Evolutionary conservation across 257 asterid species (phyloP), one percentile per base, ranked within the genome.

Genomic region (Solanum pimpinellifolium): DNA sequence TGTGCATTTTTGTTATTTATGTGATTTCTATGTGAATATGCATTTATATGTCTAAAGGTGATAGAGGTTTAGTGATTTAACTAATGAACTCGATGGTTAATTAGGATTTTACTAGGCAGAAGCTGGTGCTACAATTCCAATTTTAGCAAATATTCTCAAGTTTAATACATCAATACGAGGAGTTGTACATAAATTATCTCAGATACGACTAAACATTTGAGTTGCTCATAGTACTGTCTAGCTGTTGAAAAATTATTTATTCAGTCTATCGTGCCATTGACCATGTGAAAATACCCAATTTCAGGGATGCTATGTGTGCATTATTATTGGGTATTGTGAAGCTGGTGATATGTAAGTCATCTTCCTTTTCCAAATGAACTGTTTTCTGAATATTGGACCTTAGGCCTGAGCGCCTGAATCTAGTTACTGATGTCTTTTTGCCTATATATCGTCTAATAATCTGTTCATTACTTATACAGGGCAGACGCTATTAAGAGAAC

Each of bases 271-370:
- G 23, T 72, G 87, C 68, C 49, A 81, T 88, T 84, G 87, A 80
- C 87, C 33, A 46, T 77, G 78, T 37, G 77, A 27, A 86, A 84
- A 75, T 85, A 42, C 56, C 84, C 47, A 83, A 16, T 89, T 89
- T 83, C 98, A 97, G 99, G 99, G 99, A 88, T 97, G 99, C 90
- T 96, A 93, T 86, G 99, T 97, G 87, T 97, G 99, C 98, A 97
- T 97, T 88, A 95, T 97, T 86, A 93, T 97, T 44, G 99, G 99
- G 66, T 96, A 96, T 91, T 97, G 99, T 87, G 99, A 97, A 93
- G 99, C 98, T 86, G 99, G 99, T 88, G 99, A 97, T 89, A 93
- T 97, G 99, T 97, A 93, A 94, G 99, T 91, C 88, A 49, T 88
- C 89, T 86, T 46, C 86, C 87, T 85, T 52, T 41, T 83, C 46